These are phyloP conservation scores for Claviceps pusilla DNA, from an alignment of 2,329 filamentous ascomycete genomes.

Conservation along the genomic window DNA sequence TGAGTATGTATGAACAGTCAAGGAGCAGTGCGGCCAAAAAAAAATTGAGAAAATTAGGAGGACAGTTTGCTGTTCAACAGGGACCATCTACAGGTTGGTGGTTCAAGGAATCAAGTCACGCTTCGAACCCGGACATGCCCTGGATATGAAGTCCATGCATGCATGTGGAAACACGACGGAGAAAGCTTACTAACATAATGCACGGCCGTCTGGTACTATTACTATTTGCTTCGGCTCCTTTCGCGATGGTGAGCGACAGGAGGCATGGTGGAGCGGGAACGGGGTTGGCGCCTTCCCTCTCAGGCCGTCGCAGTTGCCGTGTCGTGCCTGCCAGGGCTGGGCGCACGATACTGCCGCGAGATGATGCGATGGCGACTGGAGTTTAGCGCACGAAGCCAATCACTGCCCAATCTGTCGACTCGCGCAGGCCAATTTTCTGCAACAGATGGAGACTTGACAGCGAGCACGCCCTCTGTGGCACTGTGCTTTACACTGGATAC, in stretches of 20 bases:
- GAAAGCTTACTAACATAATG: not conserved
- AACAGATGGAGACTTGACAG: not conserved
- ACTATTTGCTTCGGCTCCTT: not conserved
- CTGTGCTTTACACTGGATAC: not conserved
- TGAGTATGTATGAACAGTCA: too few relatives aligned
- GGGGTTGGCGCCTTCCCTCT: not conserved
- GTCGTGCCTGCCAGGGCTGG: not conserved
- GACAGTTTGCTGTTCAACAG: not conserved
- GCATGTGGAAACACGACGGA: not conserved
- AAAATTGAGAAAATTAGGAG: not conserved
- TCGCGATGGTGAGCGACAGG: not conserved
- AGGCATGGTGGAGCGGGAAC: not conserved
- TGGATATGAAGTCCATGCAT: not conserved
- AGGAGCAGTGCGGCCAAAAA: not conserved
- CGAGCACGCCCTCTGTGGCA: not conserved
- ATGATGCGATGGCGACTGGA: not conserved
- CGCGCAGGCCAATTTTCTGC: not conserved
- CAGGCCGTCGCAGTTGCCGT: not conserved
- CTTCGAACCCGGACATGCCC: not conserved
- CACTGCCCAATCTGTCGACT: not conserved
- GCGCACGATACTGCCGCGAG: not conserved
- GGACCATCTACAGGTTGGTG: not conserved
- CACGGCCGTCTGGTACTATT: not conserved
- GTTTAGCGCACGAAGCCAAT: not conserved
- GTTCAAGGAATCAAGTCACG: not conserved